Evolutionary conservation across 805 yeast species (phyloP), one percentile per base, ranked within the genome.

Genomic region (Saccharomycopsis sp.): DNA sequence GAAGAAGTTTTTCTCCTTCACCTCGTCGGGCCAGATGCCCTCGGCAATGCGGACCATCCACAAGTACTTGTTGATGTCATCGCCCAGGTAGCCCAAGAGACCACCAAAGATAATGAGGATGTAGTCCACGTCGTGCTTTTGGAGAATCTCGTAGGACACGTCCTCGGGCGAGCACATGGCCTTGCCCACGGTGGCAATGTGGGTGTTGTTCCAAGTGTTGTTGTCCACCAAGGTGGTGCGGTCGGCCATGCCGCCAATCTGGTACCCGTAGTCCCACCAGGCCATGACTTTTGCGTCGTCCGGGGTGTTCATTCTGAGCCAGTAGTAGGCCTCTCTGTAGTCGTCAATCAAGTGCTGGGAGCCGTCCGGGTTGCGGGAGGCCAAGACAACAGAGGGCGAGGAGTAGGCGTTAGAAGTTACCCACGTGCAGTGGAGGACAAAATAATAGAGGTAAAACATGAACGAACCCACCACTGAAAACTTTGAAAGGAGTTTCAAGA

Each of bases 231-330:
- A 70, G 4, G 99, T 92, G 50, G 97, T 89, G 58, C 99, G 77
- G 64, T 92, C 98, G 34, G 98, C 98, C 97, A 92, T 92, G 49
- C 99, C 99, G 53, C 98, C 98, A 55, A 92, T 92, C 68, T 92
- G 99, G 63, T 92, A 92, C 41, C 99, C 99, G 58, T 94, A 94
- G 68, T 94, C 98, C 99, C 99, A 92, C 98, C 99, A 92, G 8
- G 96, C 80, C 81, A 94, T 86, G 47, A 92, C 82, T 61, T 84
- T 88, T 26, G 96, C 83, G 59, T 92, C 97, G 59, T 92, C 96
- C 3, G 83, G 77, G 1, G 98, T 92, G 65, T 92, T 92, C 95
- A 89, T 88, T 57, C 98, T 78, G 53, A 92, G 69, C 98, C 98
- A 92, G 61, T 89, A 92, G 67, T 92, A 92, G 8, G 97, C 98